These are phyloP conservation scores for Claviceps cyperi DNA, from an alignment of 2,329 filamentous ascomycete species.

Conservation along the genomic window DNA sequence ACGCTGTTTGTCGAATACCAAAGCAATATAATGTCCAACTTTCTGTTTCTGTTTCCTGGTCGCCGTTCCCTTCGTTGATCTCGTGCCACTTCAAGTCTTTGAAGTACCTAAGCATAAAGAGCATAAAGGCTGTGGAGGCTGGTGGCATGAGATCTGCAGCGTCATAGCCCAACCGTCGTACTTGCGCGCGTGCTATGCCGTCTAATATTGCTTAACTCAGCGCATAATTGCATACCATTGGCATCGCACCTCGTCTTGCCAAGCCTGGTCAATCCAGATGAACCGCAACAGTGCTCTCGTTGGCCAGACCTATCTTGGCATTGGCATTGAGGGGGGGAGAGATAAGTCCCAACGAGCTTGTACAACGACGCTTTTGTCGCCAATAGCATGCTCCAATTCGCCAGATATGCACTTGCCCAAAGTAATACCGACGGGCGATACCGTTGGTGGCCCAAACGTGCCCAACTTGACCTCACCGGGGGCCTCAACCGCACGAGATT, in stretches of 20 bases:
- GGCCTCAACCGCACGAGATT: not conserved
- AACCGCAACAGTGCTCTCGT: not conserved
- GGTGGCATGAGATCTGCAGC: constrained; percentile 1
- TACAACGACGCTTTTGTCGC: not conserved
- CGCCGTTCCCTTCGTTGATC: not conserved
- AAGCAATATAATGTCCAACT: constrained; percentile 1
- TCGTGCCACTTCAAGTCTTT: not conserved
- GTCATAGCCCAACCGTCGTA: not conserved
- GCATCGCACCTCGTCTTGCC: not conserved
- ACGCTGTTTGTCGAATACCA: not conserved
- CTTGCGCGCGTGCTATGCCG: not conserved
- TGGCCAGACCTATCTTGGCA: not conserved
- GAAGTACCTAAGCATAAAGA: not conserved
- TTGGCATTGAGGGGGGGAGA: not conserved
- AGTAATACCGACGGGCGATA: not conserved
- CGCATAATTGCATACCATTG: not conserved
- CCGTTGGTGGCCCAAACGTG: not conserved
- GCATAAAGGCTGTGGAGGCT: not conserved
- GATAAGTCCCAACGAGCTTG: too few relatives aligned
- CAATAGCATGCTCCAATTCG: not conserved
- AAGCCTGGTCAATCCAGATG: not conserved
- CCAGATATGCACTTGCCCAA: not conserved
- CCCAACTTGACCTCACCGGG: constrained; percentile 1
- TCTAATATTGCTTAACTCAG: not conserved
- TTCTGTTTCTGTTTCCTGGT: not conserved